These are phyloP conservation scores for Teunomyces pallodes DNA, from an alignment of 805 yeast species.

Conservation along the genomic window DNA sequence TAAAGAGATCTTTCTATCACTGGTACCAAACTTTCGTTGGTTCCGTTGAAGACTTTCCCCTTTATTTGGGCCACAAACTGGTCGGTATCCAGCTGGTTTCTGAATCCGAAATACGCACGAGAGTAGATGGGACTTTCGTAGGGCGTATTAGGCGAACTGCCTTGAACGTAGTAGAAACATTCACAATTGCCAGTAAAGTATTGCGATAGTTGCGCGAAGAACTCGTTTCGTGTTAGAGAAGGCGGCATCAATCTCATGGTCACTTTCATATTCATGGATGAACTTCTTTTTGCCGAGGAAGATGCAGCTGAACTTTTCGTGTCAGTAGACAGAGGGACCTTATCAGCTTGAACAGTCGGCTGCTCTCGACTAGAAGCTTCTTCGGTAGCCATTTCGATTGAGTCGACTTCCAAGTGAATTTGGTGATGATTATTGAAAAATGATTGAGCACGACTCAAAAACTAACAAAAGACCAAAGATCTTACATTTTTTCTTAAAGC, in stretches of 20 bases:
- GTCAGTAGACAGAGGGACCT: background rate
- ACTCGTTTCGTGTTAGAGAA: conserved; percentile 12
- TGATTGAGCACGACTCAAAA: background rate
- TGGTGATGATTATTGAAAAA: background rate
- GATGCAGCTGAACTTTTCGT: background rate
- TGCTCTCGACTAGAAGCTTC: background rate
- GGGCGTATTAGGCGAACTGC: conserved; percentile 12
- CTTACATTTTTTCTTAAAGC: background rate
- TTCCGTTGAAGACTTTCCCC: conserved; percentile 21
- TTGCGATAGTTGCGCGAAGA: conserved; percentile 19
- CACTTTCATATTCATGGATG: conserved; percentile 4
- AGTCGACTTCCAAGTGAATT: background rate
- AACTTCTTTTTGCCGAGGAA: background rate
- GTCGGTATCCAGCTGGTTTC: conserved; percentile 6
- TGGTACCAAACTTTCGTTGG: conserved; percentile 31
- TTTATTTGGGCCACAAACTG: conserved; percentile 10
- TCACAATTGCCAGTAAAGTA: conserved; percentile 4
- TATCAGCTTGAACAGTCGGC: background rate
- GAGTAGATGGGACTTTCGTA: conserved; percentile 20
- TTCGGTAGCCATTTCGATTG: conserved; percentile 1
- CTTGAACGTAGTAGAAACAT: conserved; percentile 15
- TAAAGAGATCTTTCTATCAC: conserved; percentile 33
- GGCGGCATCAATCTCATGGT: conserved; percentile 26
- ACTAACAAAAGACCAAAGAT: background rate
- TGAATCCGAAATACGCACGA: conserved; percentile 16